A percentile compares a stretch with the other conserved stretches of the same genome.
Conservation (phyloP, 495 filamentous ascomycete genomes). For the Trypethelium eluteriae region DNA sequence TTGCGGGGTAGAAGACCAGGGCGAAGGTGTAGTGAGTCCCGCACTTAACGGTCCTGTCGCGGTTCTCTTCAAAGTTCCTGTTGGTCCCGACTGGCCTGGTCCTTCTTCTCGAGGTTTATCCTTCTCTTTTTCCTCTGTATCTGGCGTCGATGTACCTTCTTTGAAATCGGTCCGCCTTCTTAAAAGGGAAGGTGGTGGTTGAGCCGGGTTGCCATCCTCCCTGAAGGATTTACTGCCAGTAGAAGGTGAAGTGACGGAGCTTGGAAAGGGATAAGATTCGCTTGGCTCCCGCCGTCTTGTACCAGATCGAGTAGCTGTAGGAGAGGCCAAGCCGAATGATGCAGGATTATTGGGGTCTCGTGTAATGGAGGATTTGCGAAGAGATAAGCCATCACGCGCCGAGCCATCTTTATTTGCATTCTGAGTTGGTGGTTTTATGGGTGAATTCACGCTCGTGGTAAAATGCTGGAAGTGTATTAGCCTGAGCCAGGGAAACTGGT, state of each 20-base stretch:
- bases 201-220: conserved; percentile 52
- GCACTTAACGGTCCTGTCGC: conserved; percentile 55
- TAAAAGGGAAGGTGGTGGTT: conserved; percentile 58
- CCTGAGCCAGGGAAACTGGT: background rate
- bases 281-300: conserved; percentile 79
- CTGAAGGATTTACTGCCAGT: conserved; percentile 47
- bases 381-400: conserved; percentile 44
- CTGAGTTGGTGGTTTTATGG: conserved; percentile 75
- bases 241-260: conserved; percentile 50
- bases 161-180: conserved; percentile 66
- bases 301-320: conserved; percentile 60
- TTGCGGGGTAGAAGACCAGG: conserved; percentile 59
- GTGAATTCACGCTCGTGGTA: conserved; percentile 79
- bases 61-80: conserved; percentile 60
- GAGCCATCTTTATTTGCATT: conserved; percentile 61
- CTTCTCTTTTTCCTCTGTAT: conserved; percentile 44
- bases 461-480: conserved; percentile 52
- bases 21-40: conserved; percentile 51
- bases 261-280: conserved; percentile 53
- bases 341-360: conserved; percentile 42
- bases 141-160: conserved; percentile 36
- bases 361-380: conserved; percentile 72
- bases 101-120: conserved; percentile 35
- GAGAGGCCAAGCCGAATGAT: conserved; percentile 49
- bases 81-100: conserved; percentile 47